These are phyloP conservation scores for Hypocreales sp. DNA, from an alignment of 2,329 filamentous ascomycete species.

Conservation along the genomic window DNA sequence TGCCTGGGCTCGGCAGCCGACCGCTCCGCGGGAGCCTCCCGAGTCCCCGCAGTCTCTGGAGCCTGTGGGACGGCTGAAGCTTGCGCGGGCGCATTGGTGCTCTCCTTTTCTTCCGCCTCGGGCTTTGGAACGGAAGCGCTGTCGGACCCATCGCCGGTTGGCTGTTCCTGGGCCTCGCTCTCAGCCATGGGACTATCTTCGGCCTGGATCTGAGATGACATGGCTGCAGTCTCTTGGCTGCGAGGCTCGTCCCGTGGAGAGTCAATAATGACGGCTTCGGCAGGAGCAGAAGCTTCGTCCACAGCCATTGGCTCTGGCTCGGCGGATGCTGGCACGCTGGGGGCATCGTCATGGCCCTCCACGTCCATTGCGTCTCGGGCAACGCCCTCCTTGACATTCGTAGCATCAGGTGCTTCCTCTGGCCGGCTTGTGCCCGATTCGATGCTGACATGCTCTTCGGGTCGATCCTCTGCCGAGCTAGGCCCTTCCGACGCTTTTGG, in stretches of 20 bases:
- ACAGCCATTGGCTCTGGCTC: not conserved
- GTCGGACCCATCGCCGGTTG: conserved; percentile 4
- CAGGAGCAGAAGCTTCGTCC: conserved; percentile 1
- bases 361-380: not conserved
- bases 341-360: not conserved
- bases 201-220: not conserved
- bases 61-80: too few species aligned
- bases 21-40: too few species aligned
- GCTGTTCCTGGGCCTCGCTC: too few species aligned
- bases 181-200: too few species aligned
- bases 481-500: not conserved
- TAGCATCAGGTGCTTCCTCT: too few species aligned
- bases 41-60: too few species aligned
- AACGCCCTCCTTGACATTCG: not conserved
- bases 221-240: too few species aligned
- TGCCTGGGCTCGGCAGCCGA: too few species aligned
- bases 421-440: too few species aligned
- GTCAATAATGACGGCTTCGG: too few species aligned
- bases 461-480: not conserved
- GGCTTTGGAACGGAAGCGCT: conserved; percentile 3
- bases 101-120: not conserved
- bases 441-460: not conserved
- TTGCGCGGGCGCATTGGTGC: too few species aligned
- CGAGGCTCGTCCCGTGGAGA: too few species aligned
- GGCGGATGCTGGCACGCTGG: not conserved